Percentiles rank a stretch among this genome's conserved stretches.
phyloP scores from a whole-genome alignment of 257 asterid species.

The Vinca minor region DNA sequence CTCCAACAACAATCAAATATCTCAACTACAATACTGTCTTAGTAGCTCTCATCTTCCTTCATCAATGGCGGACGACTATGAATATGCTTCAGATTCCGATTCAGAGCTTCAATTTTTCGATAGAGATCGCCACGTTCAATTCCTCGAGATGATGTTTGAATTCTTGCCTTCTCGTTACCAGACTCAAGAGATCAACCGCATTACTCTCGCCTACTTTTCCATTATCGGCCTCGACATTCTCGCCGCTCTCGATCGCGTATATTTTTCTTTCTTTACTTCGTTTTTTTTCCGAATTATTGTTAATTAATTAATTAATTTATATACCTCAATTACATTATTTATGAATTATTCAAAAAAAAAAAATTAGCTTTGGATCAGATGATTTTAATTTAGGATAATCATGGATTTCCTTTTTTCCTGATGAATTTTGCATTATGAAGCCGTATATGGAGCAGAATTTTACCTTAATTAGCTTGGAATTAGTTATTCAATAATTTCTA shows the following conservation, averaged over 20 bases:
- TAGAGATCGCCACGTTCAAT: conserved; percentile 60
- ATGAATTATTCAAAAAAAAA: too few relatives aligned
- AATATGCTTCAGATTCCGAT: conserved; percentile 12
- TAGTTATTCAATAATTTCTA: too few relatives aligned
- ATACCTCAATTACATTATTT: too few relatives aligned
- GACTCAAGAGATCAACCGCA: conserved; percentile 77
- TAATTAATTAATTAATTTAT: too few relatives aligned
- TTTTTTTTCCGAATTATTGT: too few relatives aligned
- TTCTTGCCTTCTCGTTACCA: conserved; percentile 63
- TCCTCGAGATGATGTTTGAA: conserved; percentile 65
- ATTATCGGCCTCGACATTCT: conserved; percentile 70
- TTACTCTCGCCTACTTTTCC: conserved; percentile 80
- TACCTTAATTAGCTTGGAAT: too few relatives aligned
- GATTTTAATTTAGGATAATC: too few relatives aligned
- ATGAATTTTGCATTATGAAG: too few relatives aligned
- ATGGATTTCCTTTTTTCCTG: too few relatives aligned
- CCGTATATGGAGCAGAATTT: too few relatives aligned
- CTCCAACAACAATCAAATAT: neutral
- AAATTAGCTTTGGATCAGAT: too few relatives aligned
- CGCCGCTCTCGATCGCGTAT: conserved; percentile 69
- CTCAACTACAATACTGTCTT: neutral
- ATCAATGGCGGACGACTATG: conserved; percentile 22
- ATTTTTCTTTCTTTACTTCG: conserved; percentile 10
- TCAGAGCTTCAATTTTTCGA: conserved; percentile 37
- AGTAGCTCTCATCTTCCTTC: neutral